Base-by-base conservation (phyloP, 2,329 filamentous ascomycete genomes). In the Epichloe elymi region DNA sequence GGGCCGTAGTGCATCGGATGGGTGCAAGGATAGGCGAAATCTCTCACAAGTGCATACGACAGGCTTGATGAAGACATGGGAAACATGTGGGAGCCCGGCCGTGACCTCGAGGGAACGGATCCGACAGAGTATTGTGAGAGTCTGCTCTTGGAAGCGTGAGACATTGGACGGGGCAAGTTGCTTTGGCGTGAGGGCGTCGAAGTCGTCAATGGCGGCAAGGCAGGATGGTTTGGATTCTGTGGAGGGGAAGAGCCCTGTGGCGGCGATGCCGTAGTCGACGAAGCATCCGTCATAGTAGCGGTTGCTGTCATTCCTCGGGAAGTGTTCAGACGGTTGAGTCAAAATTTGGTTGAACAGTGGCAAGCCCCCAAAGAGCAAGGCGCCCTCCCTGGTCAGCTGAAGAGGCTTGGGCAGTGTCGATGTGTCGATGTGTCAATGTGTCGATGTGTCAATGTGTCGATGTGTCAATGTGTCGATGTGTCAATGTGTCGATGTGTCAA, bases 1-100 rank as follows among this genome's bases (percentile, higher is more conserved):
- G 91, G 86, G 1, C 93, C 93, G 74, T 95, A 95, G 72, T 97
- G 93, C 67, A 96, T 76, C 42, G 88, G 89, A 66, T 97, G 87
- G 51, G 78, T 76, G 26, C 79, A 65, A 35, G 88, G 82, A 65
- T 97, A 98, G 58, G 93, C 93, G 70, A 97, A 98, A 74, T 98
- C 93, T 62, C 93, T 85, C 57, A 98, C 90, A 43, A 88, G 75
- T n/a, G 89, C 83, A 66, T 96, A 96, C 6, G 86, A 69, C 17
- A 96, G 78, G 63, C 83, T 95, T 53, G 89, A 93, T 60, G 88
- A 85, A 67, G 88, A 93, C 60, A 85, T 74, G 15, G 88, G 86
- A 62, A 93, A 91, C 55, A 87, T 76, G 62, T 86, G 79, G n/a
- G 88, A 95, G 51, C 77, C 76, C 19, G 89, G 88, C 54, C 88